Evolutionary conservation across 805 yeast species (phyloP).

Genomic region (Wickerhamomyces hampshirensis): DNA sequence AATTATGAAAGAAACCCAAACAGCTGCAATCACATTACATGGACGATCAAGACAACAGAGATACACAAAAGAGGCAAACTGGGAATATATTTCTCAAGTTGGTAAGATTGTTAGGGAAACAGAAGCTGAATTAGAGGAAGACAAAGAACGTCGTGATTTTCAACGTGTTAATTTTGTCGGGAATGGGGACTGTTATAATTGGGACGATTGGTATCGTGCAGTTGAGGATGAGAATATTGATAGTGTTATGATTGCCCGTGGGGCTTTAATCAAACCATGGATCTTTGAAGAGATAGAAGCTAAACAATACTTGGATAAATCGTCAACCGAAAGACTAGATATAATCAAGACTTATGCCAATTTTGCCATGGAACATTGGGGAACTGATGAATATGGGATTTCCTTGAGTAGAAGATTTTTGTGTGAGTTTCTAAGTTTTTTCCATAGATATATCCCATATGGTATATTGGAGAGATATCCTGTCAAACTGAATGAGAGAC

Average conservation of each 20-base stretch:
- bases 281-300: constrained; percentile 92
- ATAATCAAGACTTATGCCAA: constrained; percentile 64
- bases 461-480: constrained; percentile 89
- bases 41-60: constrained; percentile 97
- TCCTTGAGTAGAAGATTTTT: constrained; percentile 81
- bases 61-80: constrained; percentile 85
- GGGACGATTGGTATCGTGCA: constrained; percentile 83
- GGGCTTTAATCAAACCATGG: constrained; percentile 98
- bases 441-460: constrained; percentile 90
- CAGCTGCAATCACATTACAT: constrained; percentile 88
- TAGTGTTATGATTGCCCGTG: constrained; percentile 96
- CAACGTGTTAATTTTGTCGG: constrained; percentile 82
- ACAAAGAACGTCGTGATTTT: constrained; percentile 52
- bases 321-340: constrained; percentile 84
- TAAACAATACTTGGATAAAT: constrained; percentile 84
- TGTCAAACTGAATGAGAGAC: constrained; percentile 86
- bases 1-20: constrained; percentile 71
- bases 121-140: constrained; percentile 49
- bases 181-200: constrained; percentile 87
- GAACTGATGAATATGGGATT: constrained; percentile 92
- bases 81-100: constrained; percentile 80
- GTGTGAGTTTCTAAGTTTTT: constrained; percentile 92
- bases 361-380: constrained; percentile 95
- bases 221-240: constrained; percentile 67
- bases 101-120: constrained; percentile 63